Conservation (phyloP, 257 asterid genomes). For the Solanum bulbocastanum region DNA sequence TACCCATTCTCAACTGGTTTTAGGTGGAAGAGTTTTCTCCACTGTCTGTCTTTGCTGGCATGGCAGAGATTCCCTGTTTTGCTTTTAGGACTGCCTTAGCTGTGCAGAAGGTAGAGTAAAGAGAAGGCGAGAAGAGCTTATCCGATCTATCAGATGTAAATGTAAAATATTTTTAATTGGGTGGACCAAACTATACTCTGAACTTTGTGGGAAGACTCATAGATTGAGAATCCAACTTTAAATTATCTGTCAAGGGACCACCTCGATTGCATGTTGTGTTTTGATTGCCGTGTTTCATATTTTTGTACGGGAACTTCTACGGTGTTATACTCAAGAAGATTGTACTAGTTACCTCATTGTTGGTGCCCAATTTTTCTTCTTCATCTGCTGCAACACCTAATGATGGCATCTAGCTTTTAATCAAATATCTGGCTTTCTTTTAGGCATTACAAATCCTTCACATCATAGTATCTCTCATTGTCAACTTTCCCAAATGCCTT, state of each 20-base stretch:
- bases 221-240: background rate
- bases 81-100: background rate
- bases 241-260: background rate
- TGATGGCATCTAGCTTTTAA: background rate
- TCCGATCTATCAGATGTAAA: background rate
- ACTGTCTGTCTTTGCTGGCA: background rate
- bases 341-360: background rate
- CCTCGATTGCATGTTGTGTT: background rate
- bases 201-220: background rate
- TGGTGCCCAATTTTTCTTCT: background rate
- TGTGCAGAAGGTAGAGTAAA: background rate
- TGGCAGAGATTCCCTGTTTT: background rate
- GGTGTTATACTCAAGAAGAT: background rate
- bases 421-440: background rate
- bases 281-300: background rate
- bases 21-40: background rate
- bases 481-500: background rate
- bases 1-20: background rate
- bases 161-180: background rate
- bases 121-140: background rate
- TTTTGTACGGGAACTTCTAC: background rate
- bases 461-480: background rate
- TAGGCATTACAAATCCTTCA: background rate
- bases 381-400: background rate
- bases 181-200: background rate